A percentile compares a stretch with the other conserved stretches of the same genome.
Conservation (phyloP, 352 stramenopile genomes). For the Globisporangium okanoganense region DNA sequence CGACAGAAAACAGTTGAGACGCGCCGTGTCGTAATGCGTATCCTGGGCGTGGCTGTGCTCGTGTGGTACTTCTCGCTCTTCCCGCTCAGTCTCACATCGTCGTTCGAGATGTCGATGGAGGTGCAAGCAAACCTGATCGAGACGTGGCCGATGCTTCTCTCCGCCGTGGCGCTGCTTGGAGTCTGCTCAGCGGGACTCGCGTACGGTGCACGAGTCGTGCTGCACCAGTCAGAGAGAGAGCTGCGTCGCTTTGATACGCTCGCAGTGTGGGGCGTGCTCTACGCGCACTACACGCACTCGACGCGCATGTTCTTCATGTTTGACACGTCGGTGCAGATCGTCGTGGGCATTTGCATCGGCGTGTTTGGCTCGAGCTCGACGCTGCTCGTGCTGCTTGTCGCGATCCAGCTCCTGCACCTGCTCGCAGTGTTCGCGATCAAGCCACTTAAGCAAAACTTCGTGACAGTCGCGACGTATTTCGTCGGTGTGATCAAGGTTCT, state of each 20-base stretch:
- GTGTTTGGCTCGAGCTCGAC: constrained; percentile 24
- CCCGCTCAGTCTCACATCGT: constrained; percentile 28
- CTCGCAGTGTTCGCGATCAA: constrained; percentile 23
- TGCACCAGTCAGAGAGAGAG: constrained; percentile 18
- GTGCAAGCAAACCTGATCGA: constrained; percentile 18
- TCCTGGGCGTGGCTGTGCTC: constrained; percentile 35
- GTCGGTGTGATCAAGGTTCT: constrained; percentile 24
- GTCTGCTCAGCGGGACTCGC: constrained; percentile 21
- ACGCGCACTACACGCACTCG: constrained; percentile 26
- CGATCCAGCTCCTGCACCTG: constrained; percentile 31
- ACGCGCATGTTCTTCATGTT: constrained; percentile 41
- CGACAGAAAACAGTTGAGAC: not conserved
- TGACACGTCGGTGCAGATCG: constrained; percentile 23
- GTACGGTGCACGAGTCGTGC: constrained; percentile 13
- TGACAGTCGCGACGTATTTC: constrained; percentile 7
- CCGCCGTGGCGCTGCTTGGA: constrained; percentile 20
- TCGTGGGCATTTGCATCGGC: constrained; percentile 30
- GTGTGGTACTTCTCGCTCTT: constrained; percentile 39
- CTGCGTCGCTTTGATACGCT: constrained; percentile 22
- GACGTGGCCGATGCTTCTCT: constrained; percentile 17
- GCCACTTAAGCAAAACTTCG: constrained; percentile 26
- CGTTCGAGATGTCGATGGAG: constrained; percentile 30
- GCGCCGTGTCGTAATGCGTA: constrained; percentile 22
- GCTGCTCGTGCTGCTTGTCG: constrained; percentile 26
- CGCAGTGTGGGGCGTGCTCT: constrained; percentile 34